A percentile compares a stretch with the other conserved stretches of the same genome.
Conservation (phyloP, 257 asterid species). For the Verbascum thapsus region DNA sequence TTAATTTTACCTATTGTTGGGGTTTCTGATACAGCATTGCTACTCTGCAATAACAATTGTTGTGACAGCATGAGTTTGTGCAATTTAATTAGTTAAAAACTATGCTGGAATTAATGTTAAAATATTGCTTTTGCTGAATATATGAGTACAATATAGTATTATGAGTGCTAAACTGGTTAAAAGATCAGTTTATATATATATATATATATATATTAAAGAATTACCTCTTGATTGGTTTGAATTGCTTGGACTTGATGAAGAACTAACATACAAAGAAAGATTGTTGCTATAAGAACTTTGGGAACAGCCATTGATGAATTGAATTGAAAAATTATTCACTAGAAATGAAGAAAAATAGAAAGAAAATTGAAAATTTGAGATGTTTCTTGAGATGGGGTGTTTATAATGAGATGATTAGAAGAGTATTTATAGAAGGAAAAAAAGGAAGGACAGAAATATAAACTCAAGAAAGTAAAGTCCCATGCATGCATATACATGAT, state of each 20-base stretch:
- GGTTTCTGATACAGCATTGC: conserved; percentile 33
- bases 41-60: conserved; percentile 47
- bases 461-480: conserved; percentile 18
- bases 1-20: conserved; percentile 39
- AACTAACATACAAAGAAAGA: conserved; percentile 45
- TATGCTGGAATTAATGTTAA: too few species aligned
- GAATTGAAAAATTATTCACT: too few species aligned
- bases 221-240: conserved; percentile 47
- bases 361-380: not conserved
- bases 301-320: conserved; percentile 61
- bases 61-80: not conserved
- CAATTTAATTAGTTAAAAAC: not conserved
- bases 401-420: conserved; percentile 11
- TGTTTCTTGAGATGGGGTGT: not conserved
- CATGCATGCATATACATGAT: conserved; percentile 51
- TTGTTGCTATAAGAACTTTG: conserved; percentile 39
- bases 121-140: too few species aligned
- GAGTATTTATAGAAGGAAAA: conserved; percentile 37
- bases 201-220: too few species aligned
- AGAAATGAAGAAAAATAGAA: not conserved
- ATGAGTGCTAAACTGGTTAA: too few species aligned
- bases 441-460: conserved; percentile 30
- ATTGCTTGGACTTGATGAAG: conserved; percentile 53
- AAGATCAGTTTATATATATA: too few species aligned
- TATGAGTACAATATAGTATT: too few species aligned